Base-by-base conservation (phyloP, 1,139 yeast genomes). In the Yamadazyma oceani region DNA sequence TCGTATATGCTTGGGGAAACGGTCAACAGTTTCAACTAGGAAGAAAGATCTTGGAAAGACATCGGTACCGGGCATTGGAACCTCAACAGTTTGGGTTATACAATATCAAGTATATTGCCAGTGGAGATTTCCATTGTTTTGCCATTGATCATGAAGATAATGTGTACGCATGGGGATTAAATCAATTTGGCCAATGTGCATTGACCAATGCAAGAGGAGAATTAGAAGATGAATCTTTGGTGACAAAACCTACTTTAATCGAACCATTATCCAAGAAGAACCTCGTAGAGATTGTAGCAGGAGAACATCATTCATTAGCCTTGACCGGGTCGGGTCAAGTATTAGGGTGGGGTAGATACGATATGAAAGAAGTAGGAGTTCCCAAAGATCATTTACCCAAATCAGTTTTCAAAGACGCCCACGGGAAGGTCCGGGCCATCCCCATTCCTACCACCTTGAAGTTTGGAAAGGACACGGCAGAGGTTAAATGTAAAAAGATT, bases 151-250 rank as follows among this genome's bases (percentile, higher is more conserved):
- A 73, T 23, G 75, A 80, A 26, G 88, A 85, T 35, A 73, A 75
- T 28, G 87, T 92, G 1, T 76, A 74, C 49, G 76, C 92, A 2
- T 92, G 98, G 98, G 99, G 99, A 5, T 73, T 92, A 51, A 94
- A 92, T 58, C 96, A 92, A 60, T 92, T 80, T 57, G 97, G 98
- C 14, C 98, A 92, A 65, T 88, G 97, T 69, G 97, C 96, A 38
- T 71, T 85, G 34, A 78, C 90, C 1, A 66, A 69, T 34, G 52
- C 61, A 2, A 50, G 64, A 35, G 80, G 79, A 26, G 72, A 70
- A 39, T 65, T 84, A 37, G 92, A 83, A 50, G 96, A 88, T 56
- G 97, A 95, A 15, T 85, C 92, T 1, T 74, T 86, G 35, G 75
- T 84, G 30, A 68, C 82, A n/a, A 77, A 77, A 38, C 97, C 98